Evolutionary conservation across 306 rosid species (phyloP).

Genomic region (Arachis hypogaea): DNA sequence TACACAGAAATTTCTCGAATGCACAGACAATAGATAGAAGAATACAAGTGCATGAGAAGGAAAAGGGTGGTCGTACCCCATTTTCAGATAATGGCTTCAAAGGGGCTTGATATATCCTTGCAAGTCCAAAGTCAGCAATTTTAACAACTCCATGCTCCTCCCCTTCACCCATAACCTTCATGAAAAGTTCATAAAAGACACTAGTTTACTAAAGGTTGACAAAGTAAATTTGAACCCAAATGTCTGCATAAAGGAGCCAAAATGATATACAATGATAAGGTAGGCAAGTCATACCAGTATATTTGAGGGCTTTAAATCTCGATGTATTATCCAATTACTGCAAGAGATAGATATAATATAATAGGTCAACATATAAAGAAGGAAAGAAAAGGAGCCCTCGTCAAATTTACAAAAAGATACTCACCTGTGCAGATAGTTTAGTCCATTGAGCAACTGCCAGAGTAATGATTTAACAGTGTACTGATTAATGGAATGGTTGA

Average conservation of each 20-base stretch:
- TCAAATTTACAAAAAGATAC: slow-evolving; percentile 32
- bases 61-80: slow-evolving; percentile 65
- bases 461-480: slow-evolving; percentile 89
- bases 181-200: slow-evolving; percentile 30
- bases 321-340: slow-evolving; percentile 96
- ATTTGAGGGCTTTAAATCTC: slow-evolving; percentile 95
- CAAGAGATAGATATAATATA: slow-evolving; percentile 37
- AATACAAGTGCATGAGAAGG: slow-evolving; percentile 14
- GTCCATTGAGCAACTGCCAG: slow-evolving; percentile 96
- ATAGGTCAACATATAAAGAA: slow-evolving; percentile 30
- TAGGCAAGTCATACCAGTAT: slow-evolving; percentile 69
- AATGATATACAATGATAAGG: slow-evolving; percentile 12
- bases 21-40: not conserved
- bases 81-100: slow-evolving; percentile 73
- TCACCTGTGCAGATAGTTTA: slow-evolving; percentile 91
- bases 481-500: slow-evolving; percentile 70
- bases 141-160: slow-evolving; percentile 93
- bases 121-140: slow-evolving; percentile 99
- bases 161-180: slow-evolving; percentile 91
- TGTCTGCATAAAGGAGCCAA: slow-evolving; percentile 8
- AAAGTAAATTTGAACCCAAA: slow-evolving; percentile 13
- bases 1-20: slow-evolving; percentile 10
- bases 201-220: not conserved
- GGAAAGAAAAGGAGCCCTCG: slow-evolving; percentile 22
- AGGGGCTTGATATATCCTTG: slow-evolving; percentile 95